Evolutionary conservation across 2,329 filamentous ascomycete species (phyloP).

Genomic region (Penicillium sp.): DNA sequence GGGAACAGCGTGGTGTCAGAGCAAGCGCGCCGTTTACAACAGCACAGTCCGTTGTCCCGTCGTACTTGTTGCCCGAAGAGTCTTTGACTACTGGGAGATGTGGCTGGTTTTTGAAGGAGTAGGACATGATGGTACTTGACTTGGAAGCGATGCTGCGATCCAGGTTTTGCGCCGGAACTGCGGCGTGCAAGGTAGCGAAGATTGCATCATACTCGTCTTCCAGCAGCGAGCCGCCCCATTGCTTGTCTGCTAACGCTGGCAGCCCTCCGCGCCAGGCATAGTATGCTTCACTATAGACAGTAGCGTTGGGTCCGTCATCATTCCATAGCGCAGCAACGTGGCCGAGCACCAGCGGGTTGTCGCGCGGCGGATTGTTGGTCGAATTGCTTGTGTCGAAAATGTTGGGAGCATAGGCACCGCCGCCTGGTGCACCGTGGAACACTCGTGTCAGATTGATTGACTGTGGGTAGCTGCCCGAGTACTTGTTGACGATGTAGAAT

Average conservation of each 20-base stretch:
- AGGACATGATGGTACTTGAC: conserved; percentile 41
- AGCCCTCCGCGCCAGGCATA: conserved; percentile 45
- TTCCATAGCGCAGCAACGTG: conserved; percentile 50
- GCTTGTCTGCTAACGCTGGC: conserved; percentile 51
- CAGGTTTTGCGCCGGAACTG: conserved; percentile 46
- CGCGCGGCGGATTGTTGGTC: conserved; percentile 44
- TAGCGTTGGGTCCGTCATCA: conserved; percentile 49
- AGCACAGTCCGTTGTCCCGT: conserved; percentile 35
- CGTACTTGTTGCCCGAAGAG: conserved; percentile 28
- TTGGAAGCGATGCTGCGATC: conserved; percentile 42
- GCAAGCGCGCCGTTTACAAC: conserved; percentile 26
- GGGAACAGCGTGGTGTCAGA: conserved; percentile 36
- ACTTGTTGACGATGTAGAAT: conserved; percentile 50
- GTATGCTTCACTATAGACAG: conserved; percentile 48
- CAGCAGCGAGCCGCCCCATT: conserved; percentile 50
- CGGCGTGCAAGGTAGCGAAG: conserved; percentile 38
- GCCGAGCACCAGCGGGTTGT: conserved; percentile 42
- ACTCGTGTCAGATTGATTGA: conserved; percentile 43
- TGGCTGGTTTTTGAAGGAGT: conserved; percentile 31
- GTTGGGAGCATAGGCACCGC: conserved; percentile 42
- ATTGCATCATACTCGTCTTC: conserved; percentile 38
- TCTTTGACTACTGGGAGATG: conserved; percentile 28
- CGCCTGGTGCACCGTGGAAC: conserved; percentile 44
- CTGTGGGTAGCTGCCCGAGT: conserved; percentile 42
- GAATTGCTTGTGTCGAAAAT: conserved; percentile 47